These are phyloP conservation scores for Sporothrix luriei DNA, from an alignment of 2,329 filamentous ascomycete genomes.

Conservation along the genomic window DNA sequence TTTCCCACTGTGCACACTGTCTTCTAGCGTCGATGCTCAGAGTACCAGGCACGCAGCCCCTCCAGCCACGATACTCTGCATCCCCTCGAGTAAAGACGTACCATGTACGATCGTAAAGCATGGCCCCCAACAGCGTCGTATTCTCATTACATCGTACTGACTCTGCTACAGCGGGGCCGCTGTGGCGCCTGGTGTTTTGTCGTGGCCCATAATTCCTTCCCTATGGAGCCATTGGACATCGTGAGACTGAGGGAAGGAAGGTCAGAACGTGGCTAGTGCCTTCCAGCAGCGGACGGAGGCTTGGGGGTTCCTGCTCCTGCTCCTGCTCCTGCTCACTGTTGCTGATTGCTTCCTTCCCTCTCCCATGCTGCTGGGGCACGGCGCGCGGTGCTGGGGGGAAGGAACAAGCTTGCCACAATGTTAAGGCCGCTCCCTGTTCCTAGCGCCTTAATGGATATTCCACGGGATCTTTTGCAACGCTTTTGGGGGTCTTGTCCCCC, in stretches of 20 bases:
- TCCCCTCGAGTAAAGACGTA: too few species aligned
- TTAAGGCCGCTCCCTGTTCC: neutral
- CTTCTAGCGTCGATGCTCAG: neutral
- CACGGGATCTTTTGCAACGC: neutral
- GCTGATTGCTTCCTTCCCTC: neutral
- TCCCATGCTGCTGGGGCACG: slow-evolving; percentile 12
- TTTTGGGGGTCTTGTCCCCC: neutral
- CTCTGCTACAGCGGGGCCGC: slow-evolving; percentile 24
- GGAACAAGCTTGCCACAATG: neutral
- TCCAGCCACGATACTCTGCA: too few species aligned
- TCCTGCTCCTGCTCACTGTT: neutral
- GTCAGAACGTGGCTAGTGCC: neutral
- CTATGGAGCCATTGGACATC: neutral
- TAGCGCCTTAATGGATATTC: neutral
- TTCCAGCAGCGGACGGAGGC: neutral
- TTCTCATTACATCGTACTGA: slow-evolving; percentile 9
- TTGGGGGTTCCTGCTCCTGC: neutral
- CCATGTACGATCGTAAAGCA: too few species aligned
- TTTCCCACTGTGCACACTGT: slow-evolving; percentile 17
- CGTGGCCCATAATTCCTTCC: too few species aligned
- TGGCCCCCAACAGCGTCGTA: neutral
- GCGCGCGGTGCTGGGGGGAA: neutral
- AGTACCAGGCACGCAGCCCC: neutral
- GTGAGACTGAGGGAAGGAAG: neutral
- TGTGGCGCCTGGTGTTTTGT: neutral